Conservation (phyloP, 2,329 filamentous ascomycete genomes). For the Pseudophaeomoniella oleicola region DNA sequence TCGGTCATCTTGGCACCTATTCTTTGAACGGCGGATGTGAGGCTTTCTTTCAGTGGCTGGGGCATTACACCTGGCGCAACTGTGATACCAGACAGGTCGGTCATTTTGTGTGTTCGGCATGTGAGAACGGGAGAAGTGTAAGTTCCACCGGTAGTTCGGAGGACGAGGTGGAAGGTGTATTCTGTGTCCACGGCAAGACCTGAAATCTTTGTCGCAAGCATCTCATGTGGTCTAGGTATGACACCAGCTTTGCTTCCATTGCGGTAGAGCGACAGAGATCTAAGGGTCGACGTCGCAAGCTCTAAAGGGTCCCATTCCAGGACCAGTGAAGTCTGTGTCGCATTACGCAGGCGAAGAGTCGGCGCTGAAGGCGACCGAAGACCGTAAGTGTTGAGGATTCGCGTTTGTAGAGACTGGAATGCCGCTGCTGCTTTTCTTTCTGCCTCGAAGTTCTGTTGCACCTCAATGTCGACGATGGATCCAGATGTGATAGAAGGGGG, state of each 20-base stretch:
- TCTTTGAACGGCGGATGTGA: slow-evolving; percentile 62
- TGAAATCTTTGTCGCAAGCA: slow-evolving; percentile 91
- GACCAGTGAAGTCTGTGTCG: slow-evolving; percentile 94
- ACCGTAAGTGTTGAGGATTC: slow-evolving; percentile 78
- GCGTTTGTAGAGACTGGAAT: slow-evolving; percentile 76
- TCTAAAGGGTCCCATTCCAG: slow-evolving; percentile 96
- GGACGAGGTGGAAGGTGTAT: slow-evolving; percentile 84
- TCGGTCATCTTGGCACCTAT: slow-evolving; percentile 91
- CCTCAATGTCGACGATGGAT: slow-evolving; percentile 95
- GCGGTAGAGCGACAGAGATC: slow-evolving; percentile 79
- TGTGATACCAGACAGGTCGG: slow-evolving; percentile 86
- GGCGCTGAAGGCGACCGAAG: slow-evolving; percentile 62
- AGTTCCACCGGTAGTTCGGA: slow-evolving; percentile 81
- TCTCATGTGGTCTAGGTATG: slow-evolving; percentile 74
- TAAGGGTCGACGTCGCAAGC: slow-evolving; percentile 79
- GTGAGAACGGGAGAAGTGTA: slow-evolving; percentile 69
- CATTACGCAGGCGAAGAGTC: slow-evolving; percentile 80
- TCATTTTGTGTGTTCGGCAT: slow-evolving; percentile 96
- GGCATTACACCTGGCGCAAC: slow-evolving; percentile 84
- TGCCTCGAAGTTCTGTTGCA: slow-evolving; percentile 68
- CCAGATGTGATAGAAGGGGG: slow-evolving; percentile 90
- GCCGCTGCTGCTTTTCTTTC: slow-evolving; percentile 59
- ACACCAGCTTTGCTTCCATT: slow-evolving; percentile 95
- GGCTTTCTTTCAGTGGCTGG: slow-evolving; percentile 52
- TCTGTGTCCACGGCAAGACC: slow-evolving; percentile 93